phyloP scores from a whole-genome alignment of 768 basidiomycete genomes.

The Suillus subalutaceus region DNA sequence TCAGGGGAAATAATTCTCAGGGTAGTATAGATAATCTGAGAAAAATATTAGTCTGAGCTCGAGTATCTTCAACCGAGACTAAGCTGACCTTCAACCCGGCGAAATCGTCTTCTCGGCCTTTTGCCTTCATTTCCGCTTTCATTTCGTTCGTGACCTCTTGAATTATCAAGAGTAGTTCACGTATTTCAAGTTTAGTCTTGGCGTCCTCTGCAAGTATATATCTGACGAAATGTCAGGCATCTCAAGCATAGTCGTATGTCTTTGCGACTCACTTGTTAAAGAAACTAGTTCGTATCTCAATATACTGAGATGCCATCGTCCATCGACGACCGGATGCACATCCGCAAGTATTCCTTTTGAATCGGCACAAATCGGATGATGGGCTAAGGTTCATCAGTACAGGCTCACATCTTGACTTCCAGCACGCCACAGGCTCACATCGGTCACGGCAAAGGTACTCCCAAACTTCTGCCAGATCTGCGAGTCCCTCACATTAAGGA shows the following conservation, averaged over 20 bases:
- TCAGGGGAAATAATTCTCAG: conserved; percentile 38
- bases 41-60: not conserved
- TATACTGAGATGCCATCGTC: conserved; percentile 50
- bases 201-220: conserved; percentile 41
- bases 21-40: conserved; percentile 47
- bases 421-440: conserved; percentile 24
- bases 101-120: conserved; percentile 45
- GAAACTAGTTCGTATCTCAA: conserved; percentile 46
- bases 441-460: conserved; percentile 21
- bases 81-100: conserved; percentile 40
- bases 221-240: conserved; percentile 33
- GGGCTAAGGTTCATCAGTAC: conserved; percentile 32
- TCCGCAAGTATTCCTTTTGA: conserved; percentile 19
- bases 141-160: conserved; percentile 38
- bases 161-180: conserved; percentile 39
- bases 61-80: not conserved
- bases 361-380: conserved; percentile 28
- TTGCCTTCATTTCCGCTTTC: conserved; percentile 33
- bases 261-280: conserved; percentile 32
- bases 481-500: not conserved
- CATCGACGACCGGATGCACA: conserved; percentile 43
- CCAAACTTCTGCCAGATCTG: conserved; percentile 28
- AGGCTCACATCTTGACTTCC: conserved; percentile 27
- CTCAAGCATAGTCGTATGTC: not conserved
- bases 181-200: conserved; percentile 38